These are phyloP conservation scores for Pezicula rhizophila DNA, from an alignment of 2,329 filamentous ascomycete genomes.

Conservation along the genomic window DNA sequence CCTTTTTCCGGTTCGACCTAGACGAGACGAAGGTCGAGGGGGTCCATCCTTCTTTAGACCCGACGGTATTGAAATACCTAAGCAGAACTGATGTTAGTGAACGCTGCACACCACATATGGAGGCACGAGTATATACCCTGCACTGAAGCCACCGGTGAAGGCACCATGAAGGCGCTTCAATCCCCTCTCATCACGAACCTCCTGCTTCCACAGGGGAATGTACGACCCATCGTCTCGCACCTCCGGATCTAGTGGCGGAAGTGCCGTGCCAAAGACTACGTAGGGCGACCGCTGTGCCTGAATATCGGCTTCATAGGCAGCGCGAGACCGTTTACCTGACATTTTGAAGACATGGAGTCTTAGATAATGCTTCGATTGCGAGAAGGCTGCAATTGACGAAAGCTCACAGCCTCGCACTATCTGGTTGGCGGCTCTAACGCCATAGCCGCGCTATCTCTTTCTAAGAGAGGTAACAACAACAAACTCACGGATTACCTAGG, in stretches of 20 bases:
- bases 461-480: no score
- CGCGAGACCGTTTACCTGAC: slow-evolving; percentile 74
- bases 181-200: slow-evolving; percentile 87
- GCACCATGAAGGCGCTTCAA: slow-evolving; percentile 89
- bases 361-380: background rate
- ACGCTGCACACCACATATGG: background rate
- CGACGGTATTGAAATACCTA: slow-evolving; percentile 96
- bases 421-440: no score
- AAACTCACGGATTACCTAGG: no score
- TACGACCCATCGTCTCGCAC: slow-evolving; percentile 86
- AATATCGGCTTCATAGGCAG: slow-evolving; percentile 70
- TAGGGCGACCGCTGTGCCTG: slow-evolving; percentile 64
- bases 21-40: slow-evolving; percentile 90
- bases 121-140: slow-evolving; percentile 59
- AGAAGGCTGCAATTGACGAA: slow-evolving; percentile 2
- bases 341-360: slow-evolving; percentile 37
- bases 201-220: slow-evolving; percentile 96
- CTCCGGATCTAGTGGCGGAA: slow-evolving; percentile 71
- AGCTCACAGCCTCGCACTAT: background rate
- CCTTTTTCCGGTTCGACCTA: slow-evolving; percentile 68
- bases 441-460: no score
- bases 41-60: slow-evolving; percentile 96
- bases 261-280: slow-evolving; percentile 75
- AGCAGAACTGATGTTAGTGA: slow-evolving; percentile 18
- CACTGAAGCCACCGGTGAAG: slow-evolving; percentile 94